Evolutionary conservation across 257 asterid genomes (phyloP).

Genomic region (Leptodermis oblonga): DNA sequence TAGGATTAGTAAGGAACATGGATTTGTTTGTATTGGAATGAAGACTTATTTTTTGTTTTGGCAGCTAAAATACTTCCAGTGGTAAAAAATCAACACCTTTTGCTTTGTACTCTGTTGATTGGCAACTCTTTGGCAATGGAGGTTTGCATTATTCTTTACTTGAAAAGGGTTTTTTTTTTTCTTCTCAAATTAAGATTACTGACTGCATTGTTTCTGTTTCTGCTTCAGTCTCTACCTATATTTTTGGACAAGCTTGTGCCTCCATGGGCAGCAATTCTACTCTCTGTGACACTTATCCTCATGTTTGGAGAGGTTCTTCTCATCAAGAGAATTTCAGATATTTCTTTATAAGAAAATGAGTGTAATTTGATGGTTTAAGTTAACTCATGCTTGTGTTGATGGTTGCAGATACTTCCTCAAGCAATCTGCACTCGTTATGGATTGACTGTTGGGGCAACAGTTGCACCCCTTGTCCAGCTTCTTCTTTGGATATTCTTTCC

Average conservation of each 20-base stretch:
- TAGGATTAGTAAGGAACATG: slow-evolving; percentile 7
- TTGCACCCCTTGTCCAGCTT: slow-evolving; percentile 83
- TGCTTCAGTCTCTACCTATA: slow-evolving; percentile 83
- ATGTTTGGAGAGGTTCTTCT: slow-evolving; percentile 78
- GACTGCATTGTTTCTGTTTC: background rate
- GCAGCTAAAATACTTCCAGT: slow-evolving; percentile 96
- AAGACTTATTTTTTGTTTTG: slow-evolving; percentile 17
- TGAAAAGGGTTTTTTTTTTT: slow-evolving; percentile 4
- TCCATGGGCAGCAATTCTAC: slow-evolving; percentile 93
- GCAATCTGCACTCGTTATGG: slow-evolving; percentile 97
- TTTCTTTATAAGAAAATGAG: slow-evolving; percentile 12
- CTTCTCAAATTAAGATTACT: background rate
- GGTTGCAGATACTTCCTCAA: slow-evolving; percentile 85
- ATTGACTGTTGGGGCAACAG: slow-evolving; percentile 81
- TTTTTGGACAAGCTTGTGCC: slow-evolving; percentile 97
- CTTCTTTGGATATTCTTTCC: slow-evolving; percentile 94
- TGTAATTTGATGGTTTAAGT: background rate
- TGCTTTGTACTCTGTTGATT: slow-evolving; percentile 99
- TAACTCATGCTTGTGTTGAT: background rate
- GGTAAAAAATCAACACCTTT: slow-evolving; percentile 95
- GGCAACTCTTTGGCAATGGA: slow-evolving; percentile 99
- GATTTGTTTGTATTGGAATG: slow-evolving; percentile 7
- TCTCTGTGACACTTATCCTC: slow-evolving; percentile 95
- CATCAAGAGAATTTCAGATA: slow-evolving; percentile 4
- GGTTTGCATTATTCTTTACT: slow-evolving; percentile 44